Evolutionary conservation across 495 filamentous ascomycete species (phyloP).

Genomic region (Tuber melanosporum): DNA sequence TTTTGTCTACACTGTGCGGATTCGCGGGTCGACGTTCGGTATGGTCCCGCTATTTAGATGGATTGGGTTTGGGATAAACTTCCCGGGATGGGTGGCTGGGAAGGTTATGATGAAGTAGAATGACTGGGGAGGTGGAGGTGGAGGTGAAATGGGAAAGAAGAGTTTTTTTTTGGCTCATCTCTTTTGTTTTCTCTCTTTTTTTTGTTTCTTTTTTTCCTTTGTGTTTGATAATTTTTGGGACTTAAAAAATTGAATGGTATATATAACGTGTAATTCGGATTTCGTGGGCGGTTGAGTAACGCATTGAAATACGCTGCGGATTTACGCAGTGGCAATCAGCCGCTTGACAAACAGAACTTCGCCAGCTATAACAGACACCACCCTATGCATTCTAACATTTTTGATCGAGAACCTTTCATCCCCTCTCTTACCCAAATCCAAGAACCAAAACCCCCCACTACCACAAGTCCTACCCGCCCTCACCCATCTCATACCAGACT

Average conservation of each 20-base stretch:
- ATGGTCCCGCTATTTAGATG: background rate
- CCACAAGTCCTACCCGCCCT: no score
- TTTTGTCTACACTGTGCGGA: conserved; percentile 62
- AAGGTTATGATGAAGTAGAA: background rate
- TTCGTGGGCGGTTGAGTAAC: background rate
- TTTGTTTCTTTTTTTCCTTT: background rate
- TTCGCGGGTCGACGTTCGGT: conserved; percentile 23
- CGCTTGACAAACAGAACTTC: no score
- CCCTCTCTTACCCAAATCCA: no score
- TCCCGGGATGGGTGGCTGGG: background rate
- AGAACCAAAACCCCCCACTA: no score
- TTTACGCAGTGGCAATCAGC: no score
- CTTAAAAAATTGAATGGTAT: background rate
- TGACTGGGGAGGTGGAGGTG: background rate
- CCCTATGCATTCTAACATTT: no score
- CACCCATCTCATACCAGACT: no score
- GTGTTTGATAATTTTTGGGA: background rate
- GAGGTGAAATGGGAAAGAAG: background rate
- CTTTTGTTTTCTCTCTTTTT: background rate
- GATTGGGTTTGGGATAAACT: background rate
- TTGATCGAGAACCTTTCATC: no score
- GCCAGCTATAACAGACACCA: no score
- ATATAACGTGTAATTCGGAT: background rate
- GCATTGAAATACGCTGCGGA: background rate
- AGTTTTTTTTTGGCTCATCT: background rate